Evolutionary conservation across 306 rosid species (phyloP).

Genomic region (Begonia loranthoides): DNA sequence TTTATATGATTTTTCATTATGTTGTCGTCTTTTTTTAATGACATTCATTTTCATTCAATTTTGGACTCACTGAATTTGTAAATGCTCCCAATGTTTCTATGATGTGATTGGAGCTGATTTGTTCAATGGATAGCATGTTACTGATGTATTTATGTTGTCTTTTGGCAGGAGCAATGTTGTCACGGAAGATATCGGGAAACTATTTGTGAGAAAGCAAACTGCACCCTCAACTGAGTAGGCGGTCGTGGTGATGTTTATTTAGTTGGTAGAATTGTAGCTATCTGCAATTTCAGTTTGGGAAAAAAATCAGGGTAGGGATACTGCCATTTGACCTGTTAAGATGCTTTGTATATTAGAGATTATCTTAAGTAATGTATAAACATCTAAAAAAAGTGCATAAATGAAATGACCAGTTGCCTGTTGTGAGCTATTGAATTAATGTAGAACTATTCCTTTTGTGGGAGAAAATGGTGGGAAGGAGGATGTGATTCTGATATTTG

Average conservation of each 20-base stretch:
- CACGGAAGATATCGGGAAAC: slow-evolving; percentile 85
- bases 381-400: no score
- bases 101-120: not conserved
- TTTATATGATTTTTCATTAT: not conserved
- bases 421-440: no score
- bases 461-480: no score
- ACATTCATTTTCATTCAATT: not conserved
- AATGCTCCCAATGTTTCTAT: not conserved
- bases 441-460: no score
- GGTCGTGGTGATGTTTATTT: not conserved
- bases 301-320: not conserved
- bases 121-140: not conserved
- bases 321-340: not conserved
- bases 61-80: not conserved
- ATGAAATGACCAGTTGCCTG: no score
- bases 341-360: not conserved
- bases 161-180: slow-evolving; percentile 76
- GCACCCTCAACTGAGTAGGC: slow-evolving; percentile 23
- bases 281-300: not conserved
- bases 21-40: not conserved
- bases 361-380: not conserved
- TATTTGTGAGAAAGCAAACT: slow-evolving; percentile 56
- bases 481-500: no score
- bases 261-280: not conserved
- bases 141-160: slow-evolving; percentile 14